phyloP scores from a whole-genome alignment of 352 stramenopile genomes.

The Globisporangium polare region DNA sequence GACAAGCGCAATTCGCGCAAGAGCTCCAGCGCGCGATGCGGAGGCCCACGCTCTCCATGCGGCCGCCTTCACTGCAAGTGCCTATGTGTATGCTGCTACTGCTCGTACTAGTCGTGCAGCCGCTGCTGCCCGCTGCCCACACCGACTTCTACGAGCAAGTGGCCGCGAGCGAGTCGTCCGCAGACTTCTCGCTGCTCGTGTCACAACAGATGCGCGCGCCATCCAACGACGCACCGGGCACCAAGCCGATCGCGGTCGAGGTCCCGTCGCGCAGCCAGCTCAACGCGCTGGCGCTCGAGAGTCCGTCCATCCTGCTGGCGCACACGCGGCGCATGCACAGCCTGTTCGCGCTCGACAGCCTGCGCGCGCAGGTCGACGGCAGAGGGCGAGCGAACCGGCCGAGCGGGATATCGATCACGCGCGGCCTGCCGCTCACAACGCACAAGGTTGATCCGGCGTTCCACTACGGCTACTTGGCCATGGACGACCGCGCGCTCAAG shows the following conservation, averaged over 20 bases:
- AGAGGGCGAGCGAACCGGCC: conserved; percentile 14
- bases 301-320: conserved; percentile 3
- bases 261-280: conserved; percentile 11
- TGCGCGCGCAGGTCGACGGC: conserved; percentile 6
- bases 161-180: conserved; percentile 1
- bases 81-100: conserved; percentile 17
- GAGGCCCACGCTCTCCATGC: conserved; percentile 9
- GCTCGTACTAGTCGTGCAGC: background rate
- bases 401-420: conserved; percentile 40
- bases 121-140: background rate
- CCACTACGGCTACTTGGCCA: background rate
- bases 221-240: background rate
- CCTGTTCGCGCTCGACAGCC: conserved; percentile 5
- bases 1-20: background rate
- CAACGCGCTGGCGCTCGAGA: conserved; percentile 7
- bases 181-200: conserved; percentile 5
- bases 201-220: conserved; percentile 3
- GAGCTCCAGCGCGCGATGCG: background rate
- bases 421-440: conserved; percentile 10
- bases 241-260: conserved; percentile 5
- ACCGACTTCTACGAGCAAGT: background rate
- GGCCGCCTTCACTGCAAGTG: background rate
- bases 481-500: conserved; percentile 27
- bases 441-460: background rate
- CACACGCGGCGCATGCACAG: background rate